These are phyloP conservation scores for Gentiana straminea DNA, from an alignment of 257 asterid species.

Conservation along the genomic window DNA sequence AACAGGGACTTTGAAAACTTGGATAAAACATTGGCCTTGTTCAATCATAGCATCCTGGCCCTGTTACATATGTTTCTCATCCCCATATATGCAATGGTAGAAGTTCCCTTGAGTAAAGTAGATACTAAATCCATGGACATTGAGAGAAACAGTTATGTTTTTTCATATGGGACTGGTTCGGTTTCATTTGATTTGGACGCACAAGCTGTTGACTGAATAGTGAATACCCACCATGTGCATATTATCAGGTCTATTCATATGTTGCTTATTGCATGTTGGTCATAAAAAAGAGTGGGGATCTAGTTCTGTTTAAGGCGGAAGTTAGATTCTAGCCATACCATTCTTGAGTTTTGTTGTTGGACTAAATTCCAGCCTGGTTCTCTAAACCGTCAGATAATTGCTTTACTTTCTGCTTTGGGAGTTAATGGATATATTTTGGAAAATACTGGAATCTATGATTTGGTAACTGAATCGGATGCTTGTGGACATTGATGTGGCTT, in stretches of 20 bases:
- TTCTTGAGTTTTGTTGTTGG: conserved; percentile 94
- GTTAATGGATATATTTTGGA: conserved; percentile 54
- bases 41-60: no score
- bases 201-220: conserved; percentile 64
- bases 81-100: conserved; percentile 85
- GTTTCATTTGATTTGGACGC: conserved; percentile 60
- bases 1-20: no score
- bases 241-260: conserved; percentile 81
- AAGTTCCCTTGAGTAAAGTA: conserved; percentile 38
- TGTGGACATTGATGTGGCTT: conserved; percentile 58
- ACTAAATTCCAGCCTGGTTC: conserved; percentile 86
- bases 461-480: conserved; percentile 52
- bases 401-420: conserved; percentile 75
- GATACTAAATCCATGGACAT: conserved; percentile 37
- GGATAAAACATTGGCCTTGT: no score
- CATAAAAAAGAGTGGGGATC: conserved; percentile 22
- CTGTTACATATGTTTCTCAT: conserved; percentile 51
- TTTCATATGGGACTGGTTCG: conserved; percentile 91
- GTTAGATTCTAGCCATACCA: conserved; percentile 61
- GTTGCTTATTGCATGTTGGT: conserved; percentile 91
- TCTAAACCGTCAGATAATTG: conserved; percentile 73
- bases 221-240: conserved; percentile 63
- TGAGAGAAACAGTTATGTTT: conserved; percentile 45
- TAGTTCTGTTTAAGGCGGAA: conserved; percentile 50
- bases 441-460: conserved; percentile 71